A percentile compares a stretch with the other conserved stretches of the same genome.
These are phyloP conservation scores for Aspergillus sclerotiicarbonarius DNA, from an alignment of 495 filamentous ascomycete species.

Conservation along the genomic window DNA sequence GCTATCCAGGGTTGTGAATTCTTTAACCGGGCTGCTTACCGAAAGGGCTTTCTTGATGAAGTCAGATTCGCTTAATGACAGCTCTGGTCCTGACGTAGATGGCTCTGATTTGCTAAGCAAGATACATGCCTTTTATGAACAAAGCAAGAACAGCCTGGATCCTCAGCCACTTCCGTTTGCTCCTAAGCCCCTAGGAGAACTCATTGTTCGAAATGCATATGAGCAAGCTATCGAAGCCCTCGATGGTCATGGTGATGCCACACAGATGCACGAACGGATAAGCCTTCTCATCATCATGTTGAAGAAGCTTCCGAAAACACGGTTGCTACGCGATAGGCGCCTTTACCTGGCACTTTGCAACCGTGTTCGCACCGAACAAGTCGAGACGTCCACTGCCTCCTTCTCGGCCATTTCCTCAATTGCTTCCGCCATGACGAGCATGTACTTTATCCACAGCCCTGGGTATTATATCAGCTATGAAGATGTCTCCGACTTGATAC, in stretches of 20 bases:
- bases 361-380: slow-evolving; percentile 20
- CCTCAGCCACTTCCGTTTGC: slow-evolving; percentile 55
- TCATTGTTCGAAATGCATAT: slow-evolving; percentile 61
- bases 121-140: slow-evolving; percentile 63
- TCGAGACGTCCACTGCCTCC: slow-evolving; percentile 29
- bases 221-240: slow-evolving; percentile 48
- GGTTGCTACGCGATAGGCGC: slow-evolving; percentile 49
- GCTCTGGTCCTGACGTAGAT: slow-evolving; percentile 17
- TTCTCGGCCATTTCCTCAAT: slow-evolving; percentile 56
- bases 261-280: slow-evolving; percentile 39
- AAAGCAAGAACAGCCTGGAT: slow-evolving; percentile 44
- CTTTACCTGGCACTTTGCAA: slow-evolving; percentile 57
- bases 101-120: slow-evolving; percentile 53
- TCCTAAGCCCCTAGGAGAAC: slow-evolving; percentile 52
- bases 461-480: slow-evolving; percentile 51
- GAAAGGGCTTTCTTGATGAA: slow-evolving; percentile 64
- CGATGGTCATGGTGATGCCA: slow-evolving; percentile 19
- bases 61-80: slow-evolving; percentile 25
- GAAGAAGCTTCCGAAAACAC: slow-evolving; percentile 54
- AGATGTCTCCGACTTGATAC: slow-evolving; percentile 63
- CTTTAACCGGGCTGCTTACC: slow-evolving; percentile 58
- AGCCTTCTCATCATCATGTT: slow-evolving; percentile 56
- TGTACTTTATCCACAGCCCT: slow-evolving; percentile 53
- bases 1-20: slow-evolving; percentile 34
- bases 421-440: slow-evolving; percentile 57